Base-by-base conservation (phyloP, 108 stramenopile genomes). In the Heterococcus sp. region DNA sequence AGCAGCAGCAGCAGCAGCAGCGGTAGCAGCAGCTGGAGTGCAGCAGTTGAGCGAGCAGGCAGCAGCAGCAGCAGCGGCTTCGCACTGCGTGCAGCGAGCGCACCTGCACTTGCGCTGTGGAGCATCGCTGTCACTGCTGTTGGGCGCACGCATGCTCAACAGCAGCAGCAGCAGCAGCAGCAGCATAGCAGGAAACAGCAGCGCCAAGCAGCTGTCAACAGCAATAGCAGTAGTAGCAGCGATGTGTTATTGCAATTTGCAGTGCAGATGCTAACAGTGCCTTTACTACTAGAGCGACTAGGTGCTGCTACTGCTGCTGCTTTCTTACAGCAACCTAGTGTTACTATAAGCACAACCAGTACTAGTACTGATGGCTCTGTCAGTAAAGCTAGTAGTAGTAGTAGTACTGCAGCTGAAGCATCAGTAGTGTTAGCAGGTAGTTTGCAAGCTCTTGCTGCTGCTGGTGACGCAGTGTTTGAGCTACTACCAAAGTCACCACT, bases 401-500 rank as follows among this genome's bases (percentile, higher is more conserved):
- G n/a, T n/a, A n/a, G n/a, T n/a, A n/a, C n/a, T n/a, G n/a, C n/a
- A n/a, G n/a, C n/a, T n/a, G n/a, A n/a, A n/a, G n/a, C n/a, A n/a
- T n/a, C n/a, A n/a, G n/a, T n/a, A n/a, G n/a, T n/a, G n/a, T n/a
- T n/a, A n/a, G n/a, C n/a, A n/a, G n/a, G n/a, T n/a, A n/a, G n/a
- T n/a, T n/a, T n/a, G 29, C 2, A 64, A n/a, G 30, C 30, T 58
- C 14, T 14, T 58, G 30, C 26, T 0, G 46, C 11, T 39, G 46
- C 28, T 39, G 27, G 0, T 0, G 2, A n/a, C 14, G 46, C 46
- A 21, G 46, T 21, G 46, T 8, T 21, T 8, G 46, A 8, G 46
- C 46, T 8, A 21, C 67, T 69, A 4, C 76, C 76, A 2, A 35
- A 39, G 31, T 36, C 76, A 1, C 76, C 76, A 32, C 67, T 77